Conservation (phyloP, 2,329 filamentous ascomycete genomes). For the Tolypocladium tundrense region DNA sequence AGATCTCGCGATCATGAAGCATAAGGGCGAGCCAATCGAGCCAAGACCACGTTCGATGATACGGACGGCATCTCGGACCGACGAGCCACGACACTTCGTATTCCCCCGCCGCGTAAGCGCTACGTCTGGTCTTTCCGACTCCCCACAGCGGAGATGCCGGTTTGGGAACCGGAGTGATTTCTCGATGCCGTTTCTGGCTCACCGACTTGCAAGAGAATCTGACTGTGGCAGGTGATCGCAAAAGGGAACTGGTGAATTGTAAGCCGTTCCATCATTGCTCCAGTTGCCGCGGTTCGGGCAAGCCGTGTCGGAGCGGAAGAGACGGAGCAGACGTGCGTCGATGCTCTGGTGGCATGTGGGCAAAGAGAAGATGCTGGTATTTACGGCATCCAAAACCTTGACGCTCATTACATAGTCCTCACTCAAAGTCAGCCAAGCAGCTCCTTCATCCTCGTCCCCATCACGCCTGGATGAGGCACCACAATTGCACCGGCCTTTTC, state of each 20-base stretch:
- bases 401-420: background rate
- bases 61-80: background rate
- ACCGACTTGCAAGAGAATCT: background rate
- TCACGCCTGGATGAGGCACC: conserved; percentile 26
- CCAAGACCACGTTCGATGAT: background rate
- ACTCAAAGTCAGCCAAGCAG: conserved; percentile 11
- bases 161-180: background rate
- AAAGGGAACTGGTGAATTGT: background rate
- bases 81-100: background rate
- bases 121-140: background rate
- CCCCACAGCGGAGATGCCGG: background rate
- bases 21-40: background rate
- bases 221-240: no score
- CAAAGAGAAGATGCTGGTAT: background rate
- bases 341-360: background rate
- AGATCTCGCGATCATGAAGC: background rate
- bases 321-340: background rate
- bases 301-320: background rate
- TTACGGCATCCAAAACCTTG: background rate
- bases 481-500: conserved; percentile 23
- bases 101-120: background rate
- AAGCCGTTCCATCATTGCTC: background rate
- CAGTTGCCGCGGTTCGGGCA: background rate
- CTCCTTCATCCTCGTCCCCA: conserved; percentile 23
- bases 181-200: background rate